Evolutionary conservation across 805 yeast genomes (phyloP).

Genomic region (Yarrowia phangngaensis): DNA sequence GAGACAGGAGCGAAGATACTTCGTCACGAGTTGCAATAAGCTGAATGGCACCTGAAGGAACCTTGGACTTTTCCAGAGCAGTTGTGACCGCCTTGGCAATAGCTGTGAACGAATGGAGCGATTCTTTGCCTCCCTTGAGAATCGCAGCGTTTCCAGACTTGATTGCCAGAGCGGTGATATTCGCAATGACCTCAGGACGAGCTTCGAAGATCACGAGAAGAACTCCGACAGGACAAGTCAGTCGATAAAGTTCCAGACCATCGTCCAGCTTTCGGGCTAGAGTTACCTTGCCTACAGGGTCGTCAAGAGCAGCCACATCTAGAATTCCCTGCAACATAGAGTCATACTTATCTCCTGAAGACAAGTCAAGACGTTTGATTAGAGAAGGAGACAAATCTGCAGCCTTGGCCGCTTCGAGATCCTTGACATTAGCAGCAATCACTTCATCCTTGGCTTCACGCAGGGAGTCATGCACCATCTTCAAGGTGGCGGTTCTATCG

Average conservation of each 20-base stretch:
- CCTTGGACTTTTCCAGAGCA: conserved; percentile 59
- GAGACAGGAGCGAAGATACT: conserved; percentile 75
- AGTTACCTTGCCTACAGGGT: conserved; percentile 88
- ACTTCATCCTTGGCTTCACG: conserved; percentile 56
- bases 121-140: conserved; percentile 95
- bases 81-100: conserved; percentile 68
- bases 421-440: conserved; percentile 67
- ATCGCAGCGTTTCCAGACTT: conserved; percentile 97
- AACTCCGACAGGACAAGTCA: conserved; percentile 94
- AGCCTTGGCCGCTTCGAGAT: conserved; percentile 65
- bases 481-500: conserved; percentile 68
- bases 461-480: conserved; percentile 68
- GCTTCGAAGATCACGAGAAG: conserved; percentile 89
- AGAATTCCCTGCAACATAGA: conserved; percentile 90
- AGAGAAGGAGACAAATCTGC: conserved; percentile 64
- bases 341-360: conserved; percentile 80
- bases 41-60: conserved; percentile 80
- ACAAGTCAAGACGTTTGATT: conserved; percentile 78
- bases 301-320: conserved; percentile 84
- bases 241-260: conserved; percentile 74
- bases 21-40: conserved; percentile 85
- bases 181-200: conserved; percentile 97
- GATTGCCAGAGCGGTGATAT: conserved; percentile 90
- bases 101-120: conserved; percentile 74
- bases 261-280: conserved; percentile 84